phyloP scores from a whole-genome alignment of 140 eudicot species.

The Stevia rebaudiana region DNA sequence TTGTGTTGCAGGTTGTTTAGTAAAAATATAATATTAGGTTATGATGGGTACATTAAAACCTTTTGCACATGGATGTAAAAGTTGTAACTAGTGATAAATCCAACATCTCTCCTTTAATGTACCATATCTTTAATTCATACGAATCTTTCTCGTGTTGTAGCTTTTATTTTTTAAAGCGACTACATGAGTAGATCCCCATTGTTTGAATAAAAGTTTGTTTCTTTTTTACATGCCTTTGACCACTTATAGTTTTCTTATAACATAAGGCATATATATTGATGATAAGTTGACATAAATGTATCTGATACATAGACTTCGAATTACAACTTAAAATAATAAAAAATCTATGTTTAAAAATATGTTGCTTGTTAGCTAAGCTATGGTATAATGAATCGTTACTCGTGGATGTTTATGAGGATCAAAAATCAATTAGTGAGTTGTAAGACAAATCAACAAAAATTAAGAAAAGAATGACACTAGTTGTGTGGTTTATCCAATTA shows the following conservation, averaged over 20 bases:
- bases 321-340: background rate
- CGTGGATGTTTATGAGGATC: background rate
- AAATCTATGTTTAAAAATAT: background rate
- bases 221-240: background rate
- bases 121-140: background rate
- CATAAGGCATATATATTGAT: background rate
- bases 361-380: background rate
- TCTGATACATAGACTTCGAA: background rate
- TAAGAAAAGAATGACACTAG: background rate
- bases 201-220: background rate
- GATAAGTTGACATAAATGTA: background rate
- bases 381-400: background rate
- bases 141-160: background rate
- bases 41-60: background rate
- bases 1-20: too few species aligned
- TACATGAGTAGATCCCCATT: conserved; percentile 16
- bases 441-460: background rate
- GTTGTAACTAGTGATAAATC: background rate
- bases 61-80: conserved; percentile 2
- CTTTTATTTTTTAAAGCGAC: background rate
- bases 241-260: background rate
- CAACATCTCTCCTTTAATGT: background rate
- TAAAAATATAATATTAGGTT: too few species aligned
- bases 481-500: background rate
- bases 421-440: background rate